Conservation (phyloP, 805 yeast genomes). For the Candida chauliodis region DNA sequence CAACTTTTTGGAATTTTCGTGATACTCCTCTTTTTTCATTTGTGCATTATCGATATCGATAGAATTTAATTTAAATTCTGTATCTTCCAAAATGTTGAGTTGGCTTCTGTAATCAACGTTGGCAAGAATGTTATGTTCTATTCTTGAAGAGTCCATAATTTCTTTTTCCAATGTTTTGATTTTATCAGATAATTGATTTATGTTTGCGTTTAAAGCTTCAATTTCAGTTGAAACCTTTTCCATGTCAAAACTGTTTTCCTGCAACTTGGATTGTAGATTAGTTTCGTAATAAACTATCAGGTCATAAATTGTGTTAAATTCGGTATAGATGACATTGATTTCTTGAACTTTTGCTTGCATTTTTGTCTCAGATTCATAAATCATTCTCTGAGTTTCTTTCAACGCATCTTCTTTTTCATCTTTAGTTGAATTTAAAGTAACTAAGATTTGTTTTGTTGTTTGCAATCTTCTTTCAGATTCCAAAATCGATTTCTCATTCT, state of each 20-base stretch:
- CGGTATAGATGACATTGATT: slow-evolving; percentile 4
- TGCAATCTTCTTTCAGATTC: slow-evolving; percentile 21
- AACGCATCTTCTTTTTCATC: slow-evolving; percentile 7
- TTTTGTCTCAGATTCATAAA: slow-evolving; percentile 5
- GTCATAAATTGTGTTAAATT: slow-evolving; percentile 9
- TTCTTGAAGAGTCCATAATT: slow-evolving; percentile 54
- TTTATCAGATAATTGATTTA: slow-evolving; percentile 19
- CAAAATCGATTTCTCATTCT: slow-evolving; percentile 20
- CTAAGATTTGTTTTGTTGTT: slow-evolving; percentile 19
- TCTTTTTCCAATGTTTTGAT: slow-evolving; percentile 36
- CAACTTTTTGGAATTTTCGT: slow-evolving; percentile 51
- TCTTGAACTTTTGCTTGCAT: slow-evolving; percentile 8
- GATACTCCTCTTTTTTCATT: slow-evolving; percentile 56
- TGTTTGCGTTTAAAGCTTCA: slow-evolving; percentile 13
- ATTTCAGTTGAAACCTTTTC: slow-evolving; percentile 20
- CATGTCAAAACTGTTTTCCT: slow-evolving; percentile 19
- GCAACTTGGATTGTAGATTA: slow-evolving; percentile 18
- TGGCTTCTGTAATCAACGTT: slow-evolving; percentile 57
- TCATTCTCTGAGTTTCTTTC: slow-evolving; percentile 9
- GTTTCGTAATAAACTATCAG: slow-evolving; percentile 19
- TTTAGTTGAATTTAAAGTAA: slow-evolving; percentile 11
- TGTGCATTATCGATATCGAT: slow-evolving; percentile 60
- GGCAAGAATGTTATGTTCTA: slow-evolving; percentile 60
- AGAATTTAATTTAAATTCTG: slow-evolving; percentile 37
- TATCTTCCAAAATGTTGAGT: slow-evolving; percentile 31